A percentile compares a stretch with the other conserved stretches of the same genome.
Conservation (phyloP, 495 filamentous ascomycete genomes). For the Xylaria grammica region DNA sequence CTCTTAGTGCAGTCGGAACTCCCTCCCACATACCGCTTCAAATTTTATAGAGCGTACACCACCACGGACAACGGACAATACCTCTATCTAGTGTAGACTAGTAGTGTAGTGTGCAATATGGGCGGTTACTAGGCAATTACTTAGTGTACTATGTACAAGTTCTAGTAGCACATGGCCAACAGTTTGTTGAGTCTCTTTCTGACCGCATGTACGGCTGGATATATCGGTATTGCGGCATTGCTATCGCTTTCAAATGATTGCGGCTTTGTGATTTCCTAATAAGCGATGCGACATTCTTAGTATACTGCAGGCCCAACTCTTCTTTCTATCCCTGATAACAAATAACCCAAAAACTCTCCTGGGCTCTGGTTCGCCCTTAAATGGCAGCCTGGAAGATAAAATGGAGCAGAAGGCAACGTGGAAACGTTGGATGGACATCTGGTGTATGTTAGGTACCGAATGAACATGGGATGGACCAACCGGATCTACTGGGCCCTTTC, state of each 20-base stretch:
- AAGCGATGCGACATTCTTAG: too few species aligned
- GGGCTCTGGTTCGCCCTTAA: conserved; percentile 12
- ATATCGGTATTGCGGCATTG: conserved; percentile 7
- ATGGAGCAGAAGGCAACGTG: conserved; percentile 5
- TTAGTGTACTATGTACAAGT: too few species aligned
- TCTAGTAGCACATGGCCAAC: too few species aligned
- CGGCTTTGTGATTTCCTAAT: neutral
- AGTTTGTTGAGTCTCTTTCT: too few species aligned
- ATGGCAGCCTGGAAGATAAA: conserved; percentile 20
- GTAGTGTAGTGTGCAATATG: too few species aligned
- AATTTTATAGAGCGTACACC: too few species aligned
- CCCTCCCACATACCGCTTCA: too few species aligned
- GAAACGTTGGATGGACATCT: neutral
- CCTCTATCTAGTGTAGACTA: too few species aligned
- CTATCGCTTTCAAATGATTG: neutral
- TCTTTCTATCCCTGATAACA: neutral
- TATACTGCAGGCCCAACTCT: too few species aligned
- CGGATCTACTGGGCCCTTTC: conserved; percentile 12
- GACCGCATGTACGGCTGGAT: conserved; percentile 6
- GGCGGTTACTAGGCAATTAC: too few species aligned
- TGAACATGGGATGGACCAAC: conserved; percentile 10
- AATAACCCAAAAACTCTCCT: neutral
- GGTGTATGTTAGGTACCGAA: neutral
- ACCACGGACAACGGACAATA: too few species aligned
- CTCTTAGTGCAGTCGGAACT: too few species aligned